Evolutionary conservation across 257 asterid genomes (phyloP).

Genomic region (Solanum microdontum): DNA sequence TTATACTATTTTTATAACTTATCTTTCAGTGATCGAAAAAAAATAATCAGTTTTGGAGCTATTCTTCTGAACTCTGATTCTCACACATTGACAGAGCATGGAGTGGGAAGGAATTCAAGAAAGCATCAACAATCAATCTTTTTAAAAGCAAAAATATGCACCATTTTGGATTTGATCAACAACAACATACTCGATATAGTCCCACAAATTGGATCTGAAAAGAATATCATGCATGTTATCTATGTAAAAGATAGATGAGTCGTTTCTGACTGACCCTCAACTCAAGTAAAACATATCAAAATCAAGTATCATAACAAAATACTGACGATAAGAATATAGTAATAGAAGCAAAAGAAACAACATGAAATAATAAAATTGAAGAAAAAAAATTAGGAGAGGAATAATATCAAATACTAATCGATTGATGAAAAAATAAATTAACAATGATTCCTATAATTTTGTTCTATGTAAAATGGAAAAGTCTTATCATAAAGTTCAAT

Average conservation of each 20-base stretch:
- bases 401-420: background rate
- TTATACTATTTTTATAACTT: conserved; percentile 3
- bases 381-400: too few species aligned
- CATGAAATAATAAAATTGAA: too few species aligned
- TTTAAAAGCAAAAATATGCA: background rate
- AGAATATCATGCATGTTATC: background rate
- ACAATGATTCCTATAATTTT: background rate
- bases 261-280: background rate
- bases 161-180: background rate
- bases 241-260: background rate
- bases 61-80: conserved; percentile 7
- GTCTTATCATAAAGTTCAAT: background rate
- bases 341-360: too few species aligned
- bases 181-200: background rate
- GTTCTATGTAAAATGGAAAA: background rate
- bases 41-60: conserved; percentile 17
- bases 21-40: background rate
- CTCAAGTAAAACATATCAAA: background rate
- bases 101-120: conserved; percentile 3
- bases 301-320: too few species aligned
- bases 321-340: too few species aligned
- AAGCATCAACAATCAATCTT: conserved; percentile 3
- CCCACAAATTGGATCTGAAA: background rate
- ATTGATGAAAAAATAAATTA: background rate
- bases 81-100: conserved; percentile 10